Base-by-base conservation (phyloP, 2,329 filamentous ascomycete genomes). In the Ophiostoma australiae region DNA sequence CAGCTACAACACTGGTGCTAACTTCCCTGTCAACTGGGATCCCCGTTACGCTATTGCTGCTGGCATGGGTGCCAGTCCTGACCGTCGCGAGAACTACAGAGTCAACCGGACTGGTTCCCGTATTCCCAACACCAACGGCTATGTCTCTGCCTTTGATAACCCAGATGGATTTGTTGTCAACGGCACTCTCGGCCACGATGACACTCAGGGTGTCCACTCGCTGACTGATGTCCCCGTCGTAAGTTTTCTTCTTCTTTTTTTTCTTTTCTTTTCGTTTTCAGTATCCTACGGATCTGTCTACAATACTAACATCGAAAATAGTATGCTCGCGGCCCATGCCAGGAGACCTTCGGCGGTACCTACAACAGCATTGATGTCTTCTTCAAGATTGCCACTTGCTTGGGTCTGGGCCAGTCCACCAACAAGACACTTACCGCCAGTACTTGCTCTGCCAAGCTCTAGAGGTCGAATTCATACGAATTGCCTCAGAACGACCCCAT, bases 11-110 rank as follows among this genome's bases (percentile, higher is more conserved):
- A 91, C 91, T 31, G 90, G 90, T 69, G 84, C 87, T 75, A 87
- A 91, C 81, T 96, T 95, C 84, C 92, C 92, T 27, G 84, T 86
- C 73, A 93, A 92, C 82, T 95, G 92, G 92, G 90, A 92, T 78
- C 92, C 92, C 17, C 87, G 92, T 41, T 95, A 94, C 81, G 90
- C 91, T 72, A 87, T 96, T 69, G 91, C 91, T 71, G 85, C 88
- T 58, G 92, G 92, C 69, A 80, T 92, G 44, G 87, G 84, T 68
- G 91, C 91, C 41, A 85, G 86, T 77, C 92, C 92, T 0, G 92
- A 96, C 78, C 87, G 85, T 76, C 85, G 91, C 31, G 92, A 96
- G 83, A 86, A 91, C 81, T 96, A 89, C 83, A 84, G 84, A 74
- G 88, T 94, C 17, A 88, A 89, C 81, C 87, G 87, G 79, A 81